Evolutionary conservation across 345 rosid species (phyloP), one percentile per base, ranked within the genome.

Genomic region (Jatropha curcas): DNA sequence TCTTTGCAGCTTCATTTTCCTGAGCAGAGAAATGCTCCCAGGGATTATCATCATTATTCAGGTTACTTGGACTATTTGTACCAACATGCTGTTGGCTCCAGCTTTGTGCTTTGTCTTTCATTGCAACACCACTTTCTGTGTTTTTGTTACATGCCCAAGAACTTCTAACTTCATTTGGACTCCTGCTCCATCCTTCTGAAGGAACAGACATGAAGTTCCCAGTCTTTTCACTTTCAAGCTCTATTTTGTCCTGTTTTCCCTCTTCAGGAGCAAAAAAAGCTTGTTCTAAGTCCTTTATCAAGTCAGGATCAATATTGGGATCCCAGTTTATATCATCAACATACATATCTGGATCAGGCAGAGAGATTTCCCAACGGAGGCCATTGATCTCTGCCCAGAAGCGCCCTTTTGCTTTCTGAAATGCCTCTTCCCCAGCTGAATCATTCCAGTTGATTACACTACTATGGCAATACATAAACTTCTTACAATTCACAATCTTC

Each of bases 361-460:
- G 74, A 68, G 88, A 75, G 37, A 82, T 71, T 79, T 83, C 84
- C 76, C 79, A 88, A 17, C 74, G 81, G 4, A 79, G 53, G 51
- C 86, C 88, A 80, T 88, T 86, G 55, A 86, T 76, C 75, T 79
- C 71, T 2, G 88, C 92, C 98, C 97, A 90, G 75, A 84, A 92
- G 24, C 90, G 88, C 2, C 62, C 74, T 81, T 92, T 92, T 37
- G 92, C 91, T 75, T 71, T 82, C 43, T 76, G 87, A 74, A 94
- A 92, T 65, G 97, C 95, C 79, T 90, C 93, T 84, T 86, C 74
- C 22, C 89, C 90, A 11, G 97, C 97, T 19, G 89, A 87, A 70
- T 90, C 97, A 74, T 94, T 80, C 97, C 94, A 94, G 62, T 82
- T 80, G 63, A 84, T 80, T 7, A 92, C 78, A 63, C 79, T 81